These are phyloP conservation scores for Globisporangium solare DNA, from an alignment of 352 stramenopile genomes.

Conservation along the genomic window DNA sequence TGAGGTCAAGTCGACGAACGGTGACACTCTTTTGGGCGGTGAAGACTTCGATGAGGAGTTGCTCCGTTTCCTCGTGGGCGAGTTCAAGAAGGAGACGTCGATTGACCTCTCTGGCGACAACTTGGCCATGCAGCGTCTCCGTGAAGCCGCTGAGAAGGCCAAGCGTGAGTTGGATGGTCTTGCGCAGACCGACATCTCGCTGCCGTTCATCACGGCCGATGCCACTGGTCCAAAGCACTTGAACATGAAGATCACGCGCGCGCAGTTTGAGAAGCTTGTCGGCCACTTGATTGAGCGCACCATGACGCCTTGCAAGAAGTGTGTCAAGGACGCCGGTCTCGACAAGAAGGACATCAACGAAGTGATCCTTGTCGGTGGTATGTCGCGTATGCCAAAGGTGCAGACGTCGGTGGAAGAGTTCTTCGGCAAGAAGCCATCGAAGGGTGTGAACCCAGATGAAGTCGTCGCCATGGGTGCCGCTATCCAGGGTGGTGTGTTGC, in stretches of 20 bases:
- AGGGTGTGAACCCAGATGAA: slow-evolving; percentile 98
- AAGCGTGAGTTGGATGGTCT: slow-evolving; percentile 97
- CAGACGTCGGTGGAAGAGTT: slow-evolving; percentile 95
- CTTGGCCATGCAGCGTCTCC: slow-evolving; percentile 95
- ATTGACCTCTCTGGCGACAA: slow-evolving; percentile 94
- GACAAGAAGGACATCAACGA: slow-evolving; percentile 96
- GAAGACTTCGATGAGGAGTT: slow-evolving; percentile 98
- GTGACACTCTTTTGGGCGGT: slow-evolving; percentile 94
- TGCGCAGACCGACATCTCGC: slow-evolving; percentile 94
- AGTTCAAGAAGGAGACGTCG: slow-evolving; percentile 96
- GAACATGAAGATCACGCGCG: slow-evolving; percentile 93
- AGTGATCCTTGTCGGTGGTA: slow-evolving; percentile 97
- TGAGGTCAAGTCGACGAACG: slow-evolving; percentile 96
- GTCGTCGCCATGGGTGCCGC: slow-evolving; percentile 98
- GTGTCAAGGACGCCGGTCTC: slow-evolving; percentile 82
- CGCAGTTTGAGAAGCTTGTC: slow-evolving; percentile 95
- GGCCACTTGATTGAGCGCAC: slow-evolving; percentile 92
- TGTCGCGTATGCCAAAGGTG: slow-evolving; percentile 99
- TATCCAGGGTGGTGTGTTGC: slow-evolving; percentile 95
- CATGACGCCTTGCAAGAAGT: slow-evolving; percentile 93
- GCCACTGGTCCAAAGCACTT: slow-evolving; percentile 97
- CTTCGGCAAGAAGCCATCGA: slow-evolving; percentile 94
- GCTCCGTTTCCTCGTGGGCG: slow-evolving; percentile 88
- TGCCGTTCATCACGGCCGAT: slow-evolving; percentile 98
- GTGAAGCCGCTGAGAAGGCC: slow-evolving; percentile 92